These are phyloP conservation scores for Jatropha curcas DNA, from an alignment of 345 rosid genomes.

Conservation along the genomic window DNA sequence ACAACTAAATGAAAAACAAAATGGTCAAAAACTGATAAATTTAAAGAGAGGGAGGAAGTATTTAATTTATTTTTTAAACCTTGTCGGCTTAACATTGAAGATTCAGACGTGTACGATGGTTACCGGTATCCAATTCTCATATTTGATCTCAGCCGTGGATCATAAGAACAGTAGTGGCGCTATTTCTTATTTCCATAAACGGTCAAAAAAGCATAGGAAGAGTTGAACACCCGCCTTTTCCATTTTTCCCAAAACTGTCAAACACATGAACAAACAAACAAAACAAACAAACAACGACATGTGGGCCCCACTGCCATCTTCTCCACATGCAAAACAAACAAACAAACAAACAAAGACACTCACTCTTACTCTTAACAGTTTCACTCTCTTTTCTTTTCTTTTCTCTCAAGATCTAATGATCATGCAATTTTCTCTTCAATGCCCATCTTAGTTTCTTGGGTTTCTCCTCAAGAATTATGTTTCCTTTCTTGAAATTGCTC, in stretches of 20 bases:
- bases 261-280: background rate
- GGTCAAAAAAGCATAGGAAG: background rate
- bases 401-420: constrained; percentile 11
- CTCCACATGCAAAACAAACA: constrained; percentile 1
- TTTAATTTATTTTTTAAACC: too few relatives aligned
- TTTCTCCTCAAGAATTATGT: constrained; percentile 18
- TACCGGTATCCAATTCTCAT: background rate
- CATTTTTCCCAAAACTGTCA: constrained; percentile 9
- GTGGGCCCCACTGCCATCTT: background rate
- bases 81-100: too few relatives aligned
- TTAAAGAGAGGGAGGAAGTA: too few relatives aligned
- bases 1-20: too few relatives aligned
- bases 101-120: background rate
- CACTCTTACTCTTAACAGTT: too few relatives aligned
- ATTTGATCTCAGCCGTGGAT: background rate
- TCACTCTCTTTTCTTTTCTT: too few relatives aligned
- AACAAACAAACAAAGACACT: too few relatives aligned
- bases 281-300: too few relatives aligned
- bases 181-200: too few relatives aligned
- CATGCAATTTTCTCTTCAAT: background rate
- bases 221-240: background rate
- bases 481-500: constrained; percentile 28
- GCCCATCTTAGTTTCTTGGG: background rate
- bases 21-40: too few relatives aligned
- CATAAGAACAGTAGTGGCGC: too few relatives aligned